phyloP scores from a whole-genome alignment of 2,329 filamentous ascomycete species.

The Verticillium alfalfae region DNA sequence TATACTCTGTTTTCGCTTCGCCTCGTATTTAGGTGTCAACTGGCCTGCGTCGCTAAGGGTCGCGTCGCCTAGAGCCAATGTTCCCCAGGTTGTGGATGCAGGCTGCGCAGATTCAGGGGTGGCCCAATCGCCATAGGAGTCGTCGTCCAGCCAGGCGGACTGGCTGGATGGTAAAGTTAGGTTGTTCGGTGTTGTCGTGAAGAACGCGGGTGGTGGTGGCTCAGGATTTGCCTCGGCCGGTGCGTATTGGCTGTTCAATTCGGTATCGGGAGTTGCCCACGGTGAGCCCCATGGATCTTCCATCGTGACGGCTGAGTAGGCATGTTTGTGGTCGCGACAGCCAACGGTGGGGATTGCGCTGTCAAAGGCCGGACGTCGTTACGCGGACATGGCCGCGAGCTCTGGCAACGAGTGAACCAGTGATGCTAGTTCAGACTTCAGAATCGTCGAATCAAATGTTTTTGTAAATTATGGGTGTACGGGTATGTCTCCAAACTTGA shows the following conservation, averaged over 20 bases:
- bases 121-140: slow-evolving; percentile 31
- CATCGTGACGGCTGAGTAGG: slow-evolving; percentile 28
- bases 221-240: slow-evolving; percentile 28
- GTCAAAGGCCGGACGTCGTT: not conserved
- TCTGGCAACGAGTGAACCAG: not conserved
- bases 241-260: slow-evolving; percentile 18
- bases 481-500: not conserved
- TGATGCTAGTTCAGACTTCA: not conserved
- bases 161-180: slow-evolving; percentile 17
- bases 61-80: slow-evolving; percentile 15
- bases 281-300: slow-evolving; percentile 61
- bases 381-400: not conserved
- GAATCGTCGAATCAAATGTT: not conserved
- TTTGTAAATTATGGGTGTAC: not conserved
- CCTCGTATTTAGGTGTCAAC: slow-evolving; percentile 21
- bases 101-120: slow-evolving; percentile 17
- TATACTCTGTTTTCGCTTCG: slow-evolving; percentile 26
- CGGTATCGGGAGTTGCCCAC: slow-evolving; percentile 43
- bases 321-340: not conserved
- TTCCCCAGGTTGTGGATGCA: slow-evolving; percentile 20
- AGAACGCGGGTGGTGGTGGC: slow-evolving; percentile 35
- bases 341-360: not conserved
- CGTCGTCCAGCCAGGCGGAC: slow-evolving; percentile 36
- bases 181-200: slow-evolving; percentile 22
- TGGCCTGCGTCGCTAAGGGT: slow-evolving; percentile 15